phyloP scores from a whole-genome alignment of 306 rosid genomes.

The Potentilla sterilis region DNA sequence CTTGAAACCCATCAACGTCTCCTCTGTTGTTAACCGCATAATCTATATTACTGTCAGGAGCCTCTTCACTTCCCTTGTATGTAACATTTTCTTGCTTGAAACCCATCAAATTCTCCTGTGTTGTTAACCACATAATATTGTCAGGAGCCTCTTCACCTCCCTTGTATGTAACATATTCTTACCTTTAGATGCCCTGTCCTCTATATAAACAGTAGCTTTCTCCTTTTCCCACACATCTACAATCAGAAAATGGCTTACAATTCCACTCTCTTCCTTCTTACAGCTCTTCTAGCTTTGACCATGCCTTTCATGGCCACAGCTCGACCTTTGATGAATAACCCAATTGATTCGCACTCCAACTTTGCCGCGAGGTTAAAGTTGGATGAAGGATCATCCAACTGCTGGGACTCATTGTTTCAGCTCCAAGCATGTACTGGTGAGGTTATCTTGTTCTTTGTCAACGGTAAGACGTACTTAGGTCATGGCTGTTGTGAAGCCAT shows the following conservation, averaged over 20 bases:
- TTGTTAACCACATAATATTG: not conserved
- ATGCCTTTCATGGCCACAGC: constrained; percentile 22
- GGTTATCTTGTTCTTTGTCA: constrained; percentile 52
- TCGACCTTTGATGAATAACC: not conserved
- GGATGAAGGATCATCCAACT: constrained; percentile 36
- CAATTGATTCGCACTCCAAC: not conserved
- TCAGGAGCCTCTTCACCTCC: constrained; percentile 2
- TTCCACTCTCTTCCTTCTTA: constrained; percentile 16
- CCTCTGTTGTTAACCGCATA: too few relatives aligned
- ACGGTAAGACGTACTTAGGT: constrained; percentile 55
- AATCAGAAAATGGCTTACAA: constrained; percentile 27
- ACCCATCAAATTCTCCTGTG: constrained; percentile 7
- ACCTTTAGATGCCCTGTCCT: not conserved
- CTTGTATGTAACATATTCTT: not conserved
- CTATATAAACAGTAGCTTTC: constrained; percentile 11
- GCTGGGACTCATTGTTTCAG: constrained; percentile 60
- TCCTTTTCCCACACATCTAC: not conserved
- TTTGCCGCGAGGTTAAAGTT: constrained; percentile 43
- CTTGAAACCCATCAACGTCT: not conserved
- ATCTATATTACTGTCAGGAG: too few relatives aligned
- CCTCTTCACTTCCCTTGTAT: not conserved
- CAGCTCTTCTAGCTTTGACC: constrained; percentile 13
- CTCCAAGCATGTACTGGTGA: constrained; percentile 63
- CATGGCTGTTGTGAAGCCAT: constrained; percentile 55
- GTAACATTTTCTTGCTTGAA: not conserved